These are phyloP conservation scores for Stygiomarasmius scandens DNA, from an alignment of 1,284 basidiomycete genomes.

Conservation along the genomic window DNA sequence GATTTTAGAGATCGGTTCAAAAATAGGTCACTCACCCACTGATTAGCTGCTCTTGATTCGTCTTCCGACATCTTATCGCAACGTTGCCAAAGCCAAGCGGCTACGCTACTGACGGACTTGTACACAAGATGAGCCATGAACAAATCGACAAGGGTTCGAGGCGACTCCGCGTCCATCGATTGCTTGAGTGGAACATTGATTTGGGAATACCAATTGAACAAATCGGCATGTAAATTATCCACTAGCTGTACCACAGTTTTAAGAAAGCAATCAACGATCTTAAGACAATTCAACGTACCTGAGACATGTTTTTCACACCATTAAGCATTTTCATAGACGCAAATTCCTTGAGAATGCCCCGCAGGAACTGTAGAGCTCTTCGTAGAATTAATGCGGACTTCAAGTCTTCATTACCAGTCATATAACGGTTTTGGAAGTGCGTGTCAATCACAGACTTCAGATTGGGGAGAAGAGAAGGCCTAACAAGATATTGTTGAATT, in stretches of 20 bases:
- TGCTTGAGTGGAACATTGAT: slow-evolving; percentile 45
- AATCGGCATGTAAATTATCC: slow-evolving; percentile 48
- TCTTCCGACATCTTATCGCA: slow-evolving; percentile 45
- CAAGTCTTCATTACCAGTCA: slow-evolving; percentile 40
- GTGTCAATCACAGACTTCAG: slow-evolving; percentile 57
- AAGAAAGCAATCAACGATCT: not conserved
- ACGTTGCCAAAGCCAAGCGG: slow-evolving; percentile 71
- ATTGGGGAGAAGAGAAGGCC: slow-evolving; percentile 65
- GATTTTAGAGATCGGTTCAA: not conserved
- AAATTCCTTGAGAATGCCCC: slow-evolving; percentile 70
- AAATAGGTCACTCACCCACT: slow-evolving; percentile 1
- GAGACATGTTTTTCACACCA: slow-evolving; percentile 65
- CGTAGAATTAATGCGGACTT: slow-evolving; percentile 56
- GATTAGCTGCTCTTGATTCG: slow-evolving; percentile 33
- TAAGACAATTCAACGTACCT: slow-evolving; percentile 38
- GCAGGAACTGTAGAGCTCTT: slow-evolving; percentile 62
- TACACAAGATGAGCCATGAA: slow-evolving; percentile 66
- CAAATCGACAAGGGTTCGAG: slow-evolving; percentile 53
- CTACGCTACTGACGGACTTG: slow-evolving; percentile 69
- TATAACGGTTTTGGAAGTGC: slow-evolving; percentile 52
- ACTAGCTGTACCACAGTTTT: slow-evolving; percentile 49
- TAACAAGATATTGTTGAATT: too few relatives aligned
- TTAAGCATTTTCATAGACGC: slow-evolving; percentile 65
- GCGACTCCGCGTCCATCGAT: slow-evolving; percentile 38
- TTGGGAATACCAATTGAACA: slow-evolving; percentile 63